Base-by-base conservation (phyloP, 805 yeast species). In the Myxozyma udenii region DNA sequence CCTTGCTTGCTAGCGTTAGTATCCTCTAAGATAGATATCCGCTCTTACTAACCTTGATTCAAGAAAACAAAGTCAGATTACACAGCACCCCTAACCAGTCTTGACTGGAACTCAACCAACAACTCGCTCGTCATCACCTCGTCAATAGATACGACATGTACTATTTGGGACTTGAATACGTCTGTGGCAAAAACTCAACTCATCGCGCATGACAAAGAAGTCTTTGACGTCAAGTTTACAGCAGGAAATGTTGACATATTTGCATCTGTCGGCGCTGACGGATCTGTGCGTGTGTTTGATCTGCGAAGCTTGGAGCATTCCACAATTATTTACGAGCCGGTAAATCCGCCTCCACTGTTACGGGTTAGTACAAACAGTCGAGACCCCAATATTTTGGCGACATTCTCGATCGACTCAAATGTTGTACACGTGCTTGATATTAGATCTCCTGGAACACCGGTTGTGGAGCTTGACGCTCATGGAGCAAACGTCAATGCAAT, bases 191-290 rank as follows among this genome's bases (percentile, higher is more conserved):
- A 85, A 65, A 91, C 98, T 0, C 97, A 93, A 70, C 74, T 93
- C 43, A 93, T 93, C 58, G 98, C 98, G 0, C 98, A 93, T 68
- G 98, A 93, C 66, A 81, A 84, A 58, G 97, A 89, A 68, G 98
- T 93, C 3, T 87, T 80, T 66, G 98, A 93, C 66, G 98, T 90
- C 26, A 79, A 85, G 57, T 93, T 89, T 66, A 71, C 90, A 44
- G 80, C 84, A 44, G 82, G 83, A 16, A 79, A 86, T 32, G 80
- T 84, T 41, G 78, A 85, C 63, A 77, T 90, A 24, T 93, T 93
- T 69, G 87, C 95, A 43, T 84, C 93, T 48, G 95, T 91, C 48
- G 95, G 97, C 1, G 90, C 89, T 47, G 98, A 93, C 69, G 98
- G 98, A 0, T 84, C 95, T 16, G 87, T 90, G 66, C 75, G 98